phyloP scores from a whole-genome alignment of 192 early-diverging fungal species.

The Mycoemilia scoparia region DNA sequence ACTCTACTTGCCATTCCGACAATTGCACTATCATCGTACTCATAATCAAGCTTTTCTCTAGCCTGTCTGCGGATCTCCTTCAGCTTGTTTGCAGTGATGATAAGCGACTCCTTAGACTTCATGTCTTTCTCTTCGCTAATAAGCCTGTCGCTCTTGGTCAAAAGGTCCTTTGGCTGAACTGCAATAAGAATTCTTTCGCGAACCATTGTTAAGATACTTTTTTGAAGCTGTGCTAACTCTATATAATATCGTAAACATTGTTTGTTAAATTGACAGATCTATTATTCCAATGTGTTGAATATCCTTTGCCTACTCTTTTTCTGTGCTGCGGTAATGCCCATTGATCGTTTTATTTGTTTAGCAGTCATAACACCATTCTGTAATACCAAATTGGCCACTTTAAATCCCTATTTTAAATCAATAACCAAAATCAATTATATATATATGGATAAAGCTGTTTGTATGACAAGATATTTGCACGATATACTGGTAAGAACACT shows the following conservation, averaged over 20 bases:
- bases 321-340: no score
- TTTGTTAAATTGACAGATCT: no score
- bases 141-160: conserved; percentile 37
- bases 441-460: no score
- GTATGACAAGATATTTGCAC: no score
- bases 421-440: no score
- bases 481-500: not conserved
- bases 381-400: no score
- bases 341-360: no score
- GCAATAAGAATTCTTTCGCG: conserved; percentile 41
- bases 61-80: conserved; percentile 27
- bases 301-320: no score
- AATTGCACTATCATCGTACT: conserved; percentile 20
- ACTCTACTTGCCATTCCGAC: conserved; percentile 31
- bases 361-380: no score
- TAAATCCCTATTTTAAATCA: no score
- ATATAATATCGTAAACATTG: not conserved
- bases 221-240: conserved; percentile 8
- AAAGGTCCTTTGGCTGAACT: conserved; percentile 34
- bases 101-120: conserved; percentile 31
- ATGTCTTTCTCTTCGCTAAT: conserved; percentile 41
- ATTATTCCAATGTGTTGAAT: no score
- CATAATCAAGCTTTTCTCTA: conserved; percentile 26
- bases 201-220: conserved; percentile 33
- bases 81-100: conserved; percentile 45